Evolutionary conservation across 1,284 basidiomycete genomes (phyloP).

Genomic region (Marasmius tenuissimus): DNA sequence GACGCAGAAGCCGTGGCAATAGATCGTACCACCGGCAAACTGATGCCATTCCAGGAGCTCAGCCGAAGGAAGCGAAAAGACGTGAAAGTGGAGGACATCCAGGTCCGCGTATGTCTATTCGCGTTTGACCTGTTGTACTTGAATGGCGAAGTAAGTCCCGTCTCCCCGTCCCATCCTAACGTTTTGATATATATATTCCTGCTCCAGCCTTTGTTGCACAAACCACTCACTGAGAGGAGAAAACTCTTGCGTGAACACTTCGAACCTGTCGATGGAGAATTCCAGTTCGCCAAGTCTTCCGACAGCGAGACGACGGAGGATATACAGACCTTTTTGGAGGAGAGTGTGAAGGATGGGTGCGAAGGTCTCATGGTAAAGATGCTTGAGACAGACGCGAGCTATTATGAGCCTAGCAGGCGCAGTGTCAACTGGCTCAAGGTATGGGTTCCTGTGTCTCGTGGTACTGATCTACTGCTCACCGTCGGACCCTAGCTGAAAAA

Average conservation of each 20-base stretch:
- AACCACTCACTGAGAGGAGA: slow-evolving; percentile 73
- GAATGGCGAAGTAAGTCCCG: slow-evolving; percentile 79
- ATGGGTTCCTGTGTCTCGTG: slow-evolving; percentile 10
- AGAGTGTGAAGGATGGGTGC: slow-evolving; percentile 96
- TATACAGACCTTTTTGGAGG: slow-evolving; percentile 93
- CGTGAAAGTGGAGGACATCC: slow-evolving; percentile 94
- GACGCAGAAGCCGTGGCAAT: slow-evolving; percentile 98
- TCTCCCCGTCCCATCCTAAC: neutral
- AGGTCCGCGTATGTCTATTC: slow-evolving; percentile 93
- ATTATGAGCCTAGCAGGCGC: slow-evolving; percentile 92
- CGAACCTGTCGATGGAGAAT: slow-evolving; percentile 83
- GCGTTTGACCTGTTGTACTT: slow-evolving; percentile 94
- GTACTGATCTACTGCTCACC: neutral
- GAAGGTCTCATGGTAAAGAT: slow-evolving; percentile 99
- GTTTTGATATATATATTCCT: slow-evolving; percentile 5
- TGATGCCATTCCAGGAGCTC: slow-evolving; percentile 98
- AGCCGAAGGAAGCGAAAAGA: slow-evolving; percentile 96
- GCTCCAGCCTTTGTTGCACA: slow-evolving; percentile 63
- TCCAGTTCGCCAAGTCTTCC: slow-evolving; percentile 89
- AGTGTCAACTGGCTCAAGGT: slow-evolving; percentile 99
- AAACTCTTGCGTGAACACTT: slow-evolving; percentile 81
- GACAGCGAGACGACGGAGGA: slow-evolving; percentile 92
- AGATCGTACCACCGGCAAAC: slow-evolving; percentile 78
- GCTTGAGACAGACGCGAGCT: slow-evolving; percentile 88
- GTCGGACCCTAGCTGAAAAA: slow-evolving; percentile 78